A percentile compares a stretch with the other conserved stretches of the same genome.
These are phyloP conservation scores for Aspergillus sp. DNA, from an alignment of 2,329 filamentous ascomycete genomes.

Conservation along the genomic window DNA sequence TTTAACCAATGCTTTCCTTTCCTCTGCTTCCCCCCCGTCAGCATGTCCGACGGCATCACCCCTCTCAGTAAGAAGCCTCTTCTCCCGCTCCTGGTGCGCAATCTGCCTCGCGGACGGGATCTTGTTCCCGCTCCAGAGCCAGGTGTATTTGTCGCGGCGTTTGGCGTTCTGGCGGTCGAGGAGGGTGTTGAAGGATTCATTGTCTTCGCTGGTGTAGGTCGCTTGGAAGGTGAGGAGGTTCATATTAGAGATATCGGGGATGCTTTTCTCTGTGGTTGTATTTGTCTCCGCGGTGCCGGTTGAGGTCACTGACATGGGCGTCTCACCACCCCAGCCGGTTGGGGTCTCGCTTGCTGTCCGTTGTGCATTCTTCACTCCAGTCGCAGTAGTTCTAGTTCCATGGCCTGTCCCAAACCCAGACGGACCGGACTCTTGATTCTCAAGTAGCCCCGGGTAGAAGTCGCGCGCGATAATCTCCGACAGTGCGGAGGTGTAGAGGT, in stretches of 20 bases:
- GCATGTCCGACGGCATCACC: conserved; percentile 47
- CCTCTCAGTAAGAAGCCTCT: conserved; percentile 62
- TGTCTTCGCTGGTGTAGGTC: conserved; percentile 95
- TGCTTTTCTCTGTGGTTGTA: conserved; percentile 31
- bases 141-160: conserved; percentile 73
- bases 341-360: conserved; percentile 20
- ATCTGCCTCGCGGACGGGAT: conserved; percentile 57
- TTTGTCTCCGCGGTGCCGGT: conserved; percentile 5
- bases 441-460: conserved; percentile 87
- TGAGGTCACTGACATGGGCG: conserved; percentile 55
- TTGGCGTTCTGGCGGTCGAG: conserved; percentile 86
- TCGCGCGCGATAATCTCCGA: conserved; percentile 93
- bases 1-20: conserved; percentile 54
- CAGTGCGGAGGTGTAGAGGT: conserved; percentile 80
- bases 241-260: conserved; percentile 61
- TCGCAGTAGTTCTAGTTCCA: conserved; percentile 48
- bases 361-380: conserved; percentile 19
- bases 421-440: conserved; percentile 80
- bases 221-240: conserved; percentile 79
- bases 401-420: conserved; percentile 41
- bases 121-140: conserved; percentile 84
- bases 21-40: conserved; percentile 28
- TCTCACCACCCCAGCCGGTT: conserved; percentile 59
- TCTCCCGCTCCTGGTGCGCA: conserved; percentile 46
- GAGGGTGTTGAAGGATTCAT: conserved; percentile 90